Evolutionary conservation across 2,329 filamentous ascomycete species (phyloP).

Genomic region (Penicillium sp.): DNA sequence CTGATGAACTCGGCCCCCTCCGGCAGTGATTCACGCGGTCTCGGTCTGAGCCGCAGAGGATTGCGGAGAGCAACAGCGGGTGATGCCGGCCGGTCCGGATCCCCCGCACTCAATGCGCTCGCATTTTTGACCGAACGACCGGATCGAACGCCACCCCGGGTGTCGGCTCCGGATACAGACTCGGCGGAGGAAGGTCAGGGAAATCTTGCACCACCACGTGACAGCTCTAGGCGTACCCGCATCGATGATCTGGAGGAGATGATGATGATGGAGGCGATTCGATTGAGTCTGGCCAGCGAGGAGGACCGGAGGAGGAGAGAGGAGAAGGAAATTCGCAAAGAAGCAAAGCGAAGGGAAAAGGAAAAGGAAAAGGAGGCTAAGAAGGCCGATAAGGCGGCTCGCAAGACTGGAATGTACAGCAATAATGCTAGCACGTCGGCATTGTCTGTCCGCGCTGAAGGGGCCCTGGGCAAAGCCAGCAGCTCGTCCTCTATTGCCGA

Average conservation of each 20-base stretch:
- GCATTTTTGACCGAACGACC: conserved; percentile 50
- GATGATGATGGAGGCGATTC: conserved; percentile 98
- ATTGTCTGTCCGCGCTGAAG: conserved; percentile 48
- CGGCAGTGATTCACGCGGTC: conserved; percentile 51
- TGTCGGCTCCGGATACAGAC: conserved; percentile 36
- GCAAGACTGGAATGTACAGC: conserved; percentile 60
- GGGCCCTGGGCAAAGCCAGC: conserved; percentile 41
- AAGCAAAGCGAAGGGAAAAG: conserved; percentile 82
- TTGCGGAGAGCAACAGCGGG: conserved; percentile 45
- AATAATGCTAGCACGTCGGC: conserved; percentile 65
- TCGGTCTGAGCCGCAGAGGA: conserved; percentile 59
- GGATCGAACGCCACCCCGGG: conserved; percentile 29
- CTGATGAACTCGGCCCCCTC: conserved; percentile 66
- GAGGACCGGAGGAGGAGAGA: conserved; percentile 87
- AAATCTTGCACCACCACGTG: conserved; percentile 44
- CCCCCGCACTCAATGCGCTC: conserved; percentile 48
- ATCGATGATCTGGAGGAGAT: conserved; percentile 93
- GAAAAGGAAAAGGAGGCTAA: conserved; percentile 81
- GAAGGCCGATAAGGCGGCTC: conserved; percentile 69
- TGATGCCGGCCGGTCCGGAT: conserved; percentile 36
- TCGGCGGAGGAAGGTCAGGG: conserved; percentile 38
- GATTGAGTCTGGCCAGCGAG: conserved; percentile 85
- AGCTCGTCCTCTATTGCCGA: conserved; percentile 41
- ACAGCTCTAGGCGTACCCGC: conserved; percentile 61
- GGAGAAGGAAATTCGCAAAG: conserved; percentile 78